Conservation (phyloP, 2,329 filamentous ascomycete genomes). For the Alternaria infectoria region DNA sequence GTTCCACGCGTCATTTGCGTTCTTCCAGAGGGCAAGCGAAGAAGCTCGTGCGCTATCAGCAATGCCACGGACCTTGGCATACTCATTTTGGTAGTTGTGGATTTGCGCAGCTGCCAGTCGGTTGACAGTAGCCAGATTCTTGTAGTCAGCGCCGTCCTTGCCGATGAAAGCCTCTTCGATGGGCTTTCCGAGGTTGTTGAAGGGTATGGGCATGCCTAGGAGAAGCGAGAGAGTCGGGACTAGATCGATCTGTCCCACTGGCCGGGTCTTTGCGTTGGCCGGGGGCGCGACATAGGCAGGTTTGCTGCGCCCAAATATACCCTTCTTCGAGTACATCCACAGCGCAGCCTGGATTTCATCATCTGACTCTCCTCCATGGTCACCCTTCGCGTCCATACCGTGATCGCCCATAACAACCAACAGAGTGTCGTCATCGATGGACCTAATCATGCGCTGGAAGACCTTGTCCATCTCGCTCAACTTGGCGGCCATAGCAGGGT, state of each 20-base stretch:
- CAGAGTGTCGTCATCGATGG: slow-evolving; percentile 83
- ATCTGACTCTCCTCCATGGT: slow-evolving; percentile 97
- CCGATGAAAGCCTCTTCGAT: slow-evolving; percentile 94
- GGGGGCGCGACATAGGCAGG: slow-evolving; percentile 64
- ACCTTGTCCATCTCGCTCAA: slow-evolving; percentile 88
- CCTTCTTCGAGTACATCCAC: slow-evolving; percentile 97
- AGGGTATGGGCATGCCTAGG: slow-evolving; percentile 90
- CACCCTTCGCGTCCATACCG: slow-evolving; percentile 96
- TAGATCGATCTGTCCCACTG: slow-evolving; percentile 87
- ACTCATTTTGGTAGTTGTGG: slow-evolving; percentile 84
- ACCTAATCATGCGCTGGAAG: slow-evolving; percentile 71
- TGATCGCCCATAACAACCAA: slow-evolving; percentile 98
- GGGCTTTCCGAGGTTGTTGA: slow-evolving; percentile 90
- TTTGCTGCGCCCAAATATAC: slow-evolving; percentile 79
- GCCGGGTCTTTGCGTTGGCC: slow-evolving; percentile 75
- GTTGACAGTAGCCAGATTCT: slow-evolving; percentile 77
- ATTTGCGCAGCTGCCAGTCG: slow-evolving; percentile 84
- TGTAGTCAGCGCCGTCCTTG: slow-evolving; percentile 70
- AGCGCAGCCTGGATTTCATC: slow-evolving; percentile 93
- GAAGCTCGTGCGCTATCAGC: slow-evolving; percentile 65
- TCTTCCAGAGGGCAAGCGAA: slow-evolving; percentile 65
- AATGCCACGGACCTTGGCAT: slow-evolving; percentile 74
- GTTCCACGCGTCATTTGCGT: slow-evolving; percentile 63
- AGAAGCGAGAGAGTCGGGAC: slow-evolving; percentile 90
- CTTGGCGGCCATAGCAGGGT: slow-evolving; percentile 89